These are phyloP conservation scores for Neoascochyta sp. DNA, from an alignment of 2,329 filamentous ascomycete genomes.

Conservation along the genomic window DNA sequence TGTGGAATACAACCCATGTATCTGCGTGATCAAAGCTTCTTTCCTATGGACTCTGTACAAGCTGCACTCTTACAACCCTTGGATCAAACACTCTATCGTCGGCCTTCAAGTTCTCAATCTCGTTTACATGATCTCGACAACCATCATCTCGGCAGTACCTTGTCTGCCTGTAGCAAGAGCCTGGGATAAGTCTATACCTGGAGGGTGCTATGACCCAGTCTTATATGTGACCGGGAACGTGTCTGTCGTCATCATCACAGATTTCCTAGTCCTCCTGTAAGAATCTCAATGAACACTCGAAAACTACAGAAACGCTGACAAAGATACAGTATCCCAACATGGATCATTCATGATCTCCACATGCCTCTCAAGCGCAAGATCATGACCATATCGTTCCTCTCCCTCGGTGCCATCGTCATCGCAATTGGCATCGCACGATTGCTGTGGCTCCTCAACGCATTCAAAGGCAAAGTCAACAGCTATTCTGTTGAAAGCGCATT, in stretches of 20 bases:
- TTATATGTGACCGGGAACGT: slow-evolving; percentile 13
- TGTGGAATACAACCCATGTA: slow-evolving; percentile 18
- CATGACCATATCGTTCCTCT: slow-evolving; percentile 16
- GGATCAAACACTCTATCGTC: slow-evolving; percentile 13
- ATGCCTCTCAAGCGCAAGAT: slow-evolving; percentile 15
- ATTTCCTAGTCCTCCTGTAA: slow-evolving; percentile 14
- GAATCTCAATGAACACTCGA: too few species aligned
- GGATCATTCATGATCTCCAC: slow-evolving; percentile 17
- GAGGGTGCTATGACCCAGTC: slow-evolving; percentile 9
- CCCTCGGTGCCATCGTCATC: slow-evolving; percentile 14
- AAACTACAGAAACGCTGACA: too few species aligned
- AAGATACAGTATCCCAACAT: slow-evolving; percentile 21
- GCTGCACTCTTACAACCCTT: slow-evolving; percentile 12
- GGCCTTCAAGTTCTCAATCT: slow-evolving; percentile 13
- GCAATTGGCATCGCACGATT: slow-evolving; percentile 12
- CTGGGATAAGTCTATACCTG: slow-evolving; percentile 23
- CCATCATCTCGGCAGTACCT: slow-evolving; percentile 21
- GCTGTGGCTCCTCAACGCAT: too few species aligned
- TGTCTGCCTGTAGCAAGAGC: slow-evolving; percentile 26
- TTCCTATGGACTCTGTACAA: slow-evolving; percentile 19
- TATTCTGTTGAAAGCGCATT: too few species aligned
- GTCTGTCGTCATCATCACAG: slow-evolving; percentile 13
- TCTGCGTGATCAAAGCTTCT: slow-evolving; percentile 16
- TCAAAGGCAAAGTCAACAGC: too few species aligned
- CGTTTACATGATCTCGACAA: slow-evolving; percentile 12